phyloP scores from a whole-genome alignment of 495 filamentous ascomycete genomes.

The Lasiosphaeris hirsuta region DNA sequence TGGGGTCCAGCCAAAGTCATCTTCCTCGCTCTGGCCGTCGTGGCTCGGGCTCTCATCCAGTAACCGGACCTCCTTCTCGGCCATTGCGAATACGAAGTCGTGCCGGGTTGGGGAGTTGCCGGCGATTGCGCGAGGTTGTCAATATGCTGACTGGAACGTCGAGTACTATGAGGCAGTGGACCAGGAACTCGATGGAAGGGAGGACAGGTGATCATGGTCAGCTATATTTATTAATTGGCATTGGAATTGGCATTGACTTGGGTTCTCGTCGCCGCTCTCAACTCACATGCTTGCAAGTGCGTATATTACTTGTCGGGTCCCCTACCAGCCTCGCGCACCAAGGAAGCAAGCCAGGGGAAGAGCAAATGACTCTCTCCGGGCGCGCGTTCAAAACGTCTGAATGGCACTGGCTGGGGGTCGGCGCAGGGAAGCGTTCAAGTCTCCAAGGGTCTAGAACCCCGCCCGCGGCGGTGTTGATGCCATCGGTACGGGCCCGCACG shows the following conservation, averaged over 20 bases:
- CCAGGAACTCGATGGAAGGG: no score
- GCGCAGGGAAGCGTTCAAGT: background rate
- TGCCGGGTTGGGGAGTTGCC: background rate
- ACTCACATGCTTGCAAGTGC: no score
- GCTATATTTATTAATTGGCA: no score
- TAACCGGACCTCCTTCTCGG: conserved; percentile 17
- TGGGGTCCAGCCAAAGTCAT: conserved; percentile 31
- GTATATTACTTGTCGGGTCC: no score
- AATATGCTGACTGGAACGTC: background rate
- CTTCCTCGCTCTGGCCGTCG: conserved; percentile 22
- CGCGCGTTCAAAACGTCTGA: no score
- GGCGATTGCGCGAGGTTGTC: background rate
- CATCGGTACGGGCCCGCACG: background rate
- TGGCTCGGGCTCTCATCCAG: conserved; percentile 15
- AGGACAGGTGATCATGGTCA: no score
- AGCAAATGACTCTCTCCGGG: no score
- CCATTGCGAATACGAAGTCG: conserved; percentile 16
- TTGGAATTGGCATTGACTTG: no score
- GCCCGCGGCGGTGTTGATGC: background rate
- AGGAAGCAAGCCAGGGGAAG: no score
- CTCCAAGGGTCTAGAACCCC: background rate
- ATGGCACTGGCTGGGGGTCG: background rate
- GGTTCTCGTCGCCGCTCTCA: no score
- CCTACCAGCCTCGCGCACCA: no score
- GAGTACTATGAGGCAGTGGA: no score